Conservation (phyloP, 257 asterid species). For the Lycium ferocissimum region DNA sequence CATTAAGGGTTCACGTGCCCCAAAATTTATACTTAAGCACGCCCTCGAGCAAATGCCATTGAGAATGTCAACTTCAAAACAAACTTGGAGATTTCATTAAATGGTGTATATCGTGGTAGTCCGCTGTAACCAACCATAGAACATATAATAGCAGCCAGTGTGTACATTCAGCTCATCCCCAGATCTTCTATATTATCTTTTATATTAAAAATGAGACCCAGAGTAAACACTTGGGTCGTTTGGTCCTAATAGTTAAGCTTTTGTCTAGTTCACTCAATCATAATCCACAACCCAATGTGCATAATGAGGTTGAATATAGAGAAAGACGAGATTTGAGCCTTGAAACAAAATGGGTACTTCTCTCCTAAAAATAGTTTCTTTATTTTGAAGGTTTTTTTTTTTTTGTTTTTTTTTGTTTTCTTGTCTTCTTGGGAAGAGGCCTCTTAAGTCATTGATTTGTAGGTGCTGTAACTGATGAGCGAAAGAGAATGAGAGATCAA, state of each 20-base stretch:
- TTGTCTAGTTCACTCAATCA: slow-evolving; percentile 70
- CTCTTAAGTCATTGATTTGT: slow-evolving; percentile 36
- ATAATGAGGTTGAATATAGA: slow-evolving; percentile 55
- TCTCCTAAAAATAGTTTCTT: slow-evolving; percentile 22
- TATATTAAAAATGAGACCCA: no score
- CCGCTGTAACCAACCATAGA: not conserved
- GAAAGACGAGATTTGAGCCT: slow-evolving; percentile 26
- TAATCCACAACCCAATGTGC: slow-evolving; percentile 61
- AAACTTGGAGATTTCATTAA: slow-evolving; percentile 35
- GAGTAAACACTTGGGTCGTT: no score
- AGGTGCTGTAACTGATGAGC: slow-evolving; percentile 27
- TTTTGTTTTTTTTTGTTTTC: no score
- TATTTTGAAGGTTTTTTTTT: not conserved
- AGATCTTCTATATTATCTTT: no score
- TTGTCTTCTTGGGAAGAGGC: slow-evolving; percentile 18
- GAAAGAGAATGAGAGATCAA: slow-evolving; percentile 42
- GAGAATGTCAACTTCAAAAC: slow-evolving; percentile 37
- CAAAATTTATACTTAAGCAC: no score
- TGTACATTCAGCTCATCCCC: no score
- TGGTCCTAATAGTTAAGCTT: not conserved
- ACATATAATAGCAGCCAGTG: no score
- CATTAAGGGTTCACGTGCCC: no score
- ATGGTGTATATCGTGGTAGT: slow-evolving; percentile 36
- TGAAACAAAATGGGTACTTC: slow-evolving; percentile 22
- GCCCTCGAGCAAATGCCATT: slow-evolving; percentile 36